Conservation (phyloP, 1,284 basidiomycete species). For the Phylloboletellus chloephorus region DNA sequence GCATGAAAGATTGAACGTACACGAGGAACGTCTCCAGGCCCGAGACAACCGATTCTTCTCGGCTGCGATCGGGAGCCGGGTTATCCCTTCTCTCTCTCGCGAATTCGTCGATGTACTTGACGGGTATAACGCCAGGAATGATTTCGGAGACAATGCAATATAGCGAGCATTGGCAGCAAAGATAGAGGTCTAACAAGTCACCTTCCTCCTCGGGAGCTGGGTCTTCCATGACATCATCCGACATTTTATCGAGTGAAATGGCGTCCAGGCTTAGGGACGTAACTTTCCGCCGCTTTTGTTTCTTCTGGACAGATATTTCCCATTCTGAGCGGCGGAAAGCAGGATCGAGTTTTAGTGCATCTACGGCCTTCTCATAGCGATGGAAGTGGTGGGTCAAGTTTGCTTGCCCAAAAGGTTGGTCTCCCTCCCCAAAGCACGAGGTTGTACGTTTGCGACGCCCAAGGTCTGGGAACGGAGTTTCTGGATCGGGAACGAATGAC, state of each 20-base stretch:
- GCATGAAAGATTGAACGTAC: constrained; percentile 34
- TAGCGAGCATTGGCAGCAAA: constrained; percentile 76
- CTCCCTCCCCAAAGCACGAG: constrained; percentile 49
- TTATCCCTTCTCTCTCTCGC: constrained; percentile 36
- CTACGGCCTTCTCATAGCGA: constrained; percentile 60
- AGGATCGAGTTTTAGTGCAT: constrained; percentile 56
- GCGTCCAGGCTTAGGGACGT: constrained; percentile 32
- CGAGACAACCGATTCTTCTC: constrained; percentile 46
- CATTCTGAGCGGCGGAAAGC: constrained; percentile 57
- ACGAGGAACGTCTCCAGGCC: constrained; percentile 63
- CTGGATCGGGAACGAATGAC: constrained; percentile 42
- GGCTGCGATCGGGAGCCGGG: constrained; percentile 38
- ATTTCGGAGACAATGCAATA: constrained; percentile 64
- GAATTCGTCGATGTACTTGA: constrained; percentile 44
- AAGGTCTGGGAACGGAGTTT: constrained; percentile 51
- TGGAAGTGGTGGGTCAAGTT: constrained; percentile 79
- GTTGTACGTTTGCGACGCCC: constrained; percentile 42
- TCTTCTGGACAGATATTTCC: constrained; percentile 44
- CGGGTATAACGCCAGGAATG: constrained; percentile 66
- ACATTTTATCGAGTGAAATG: constrained; percentile 29
- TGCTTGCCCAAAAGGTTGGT: constrained; percentile 39
- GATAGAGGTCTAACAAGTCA: constrained; percentile 65
- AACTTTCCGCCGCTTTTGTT: constrained; percentile 45
- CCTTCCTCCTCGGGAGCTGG: constrained; percentile 41
- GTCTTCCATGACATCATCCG: constrained; percentile 32